Conservation (phyloP, 192 early-diverging fungal genomes). For the Entomortierella lignicola region DNA sequence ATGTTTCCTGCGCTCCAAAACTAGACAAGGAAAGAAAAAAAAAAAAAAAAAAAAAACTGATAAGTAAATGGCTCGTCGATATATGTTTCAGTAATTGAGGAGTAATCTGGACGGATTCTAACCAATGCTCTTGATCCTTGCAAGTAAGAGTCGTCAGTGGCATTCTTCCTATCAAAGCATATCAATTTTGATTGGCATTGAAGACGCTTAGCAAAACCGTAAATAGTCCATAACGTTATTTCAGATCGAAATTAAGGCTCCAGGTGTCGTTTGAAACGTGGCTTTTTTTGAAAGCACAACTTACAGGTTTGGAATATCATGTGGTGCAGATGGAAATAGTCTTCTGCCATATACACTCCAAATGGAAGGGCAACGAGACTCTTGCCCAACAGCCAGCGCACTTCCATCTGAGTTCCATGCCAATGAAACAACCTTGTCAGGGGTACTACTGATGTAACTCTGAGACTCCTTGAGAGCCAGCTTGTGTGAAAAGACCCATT, state of each 20-base stretch:
- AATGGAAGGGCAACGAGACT: constrained; percentile 70
- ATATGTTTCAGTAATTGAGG: too few species aligned
- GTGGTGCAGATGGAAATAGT: constrained; percentile 65
- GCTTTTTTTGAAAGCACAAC: background rate
- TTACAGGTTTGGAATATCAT: constrained; percentile 61
- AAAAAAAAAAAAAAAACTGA: too few species aligned
- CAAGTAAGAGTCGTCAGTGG: constrained; percentile 69
- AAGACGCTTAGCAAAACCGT: too few species aligned
- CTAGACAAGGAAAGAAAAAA: constrained; percentile 34
- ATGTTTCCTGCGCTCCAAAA: constrained; percentile 79
- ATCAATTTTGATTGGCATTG: background rate
- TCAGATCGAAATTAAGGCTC: too few species aligned
- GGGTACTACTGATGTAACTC: constrained; percentile 13
- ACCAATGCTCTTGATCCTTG: constrained; percentile 68
- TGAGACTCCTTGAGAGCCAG: constrained; percentile 46
- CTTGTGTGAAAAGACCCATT: constrained; percentile 52
- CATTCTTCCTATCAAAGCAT: constrained; percentile 32
- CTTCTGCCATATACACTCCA: constrained; percentile 85
- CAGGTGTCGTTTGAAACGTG: too few species aligned
- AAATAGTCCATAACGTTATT: too few species aligned
- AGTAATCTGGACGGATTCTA: constrained; percentile 36
- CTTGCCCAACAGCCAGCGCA: constrained; percentile 78
- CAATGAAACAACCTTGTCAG: constrained; percentile 53
- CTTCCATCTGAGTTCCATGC: constrained; percentile 81
- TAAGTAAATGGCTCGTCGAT: too few species aligned